Evolutionary conservation across 768 basidiomycete species (phyloP).

Genomic region (Crepidotus variabilis): DNA sequence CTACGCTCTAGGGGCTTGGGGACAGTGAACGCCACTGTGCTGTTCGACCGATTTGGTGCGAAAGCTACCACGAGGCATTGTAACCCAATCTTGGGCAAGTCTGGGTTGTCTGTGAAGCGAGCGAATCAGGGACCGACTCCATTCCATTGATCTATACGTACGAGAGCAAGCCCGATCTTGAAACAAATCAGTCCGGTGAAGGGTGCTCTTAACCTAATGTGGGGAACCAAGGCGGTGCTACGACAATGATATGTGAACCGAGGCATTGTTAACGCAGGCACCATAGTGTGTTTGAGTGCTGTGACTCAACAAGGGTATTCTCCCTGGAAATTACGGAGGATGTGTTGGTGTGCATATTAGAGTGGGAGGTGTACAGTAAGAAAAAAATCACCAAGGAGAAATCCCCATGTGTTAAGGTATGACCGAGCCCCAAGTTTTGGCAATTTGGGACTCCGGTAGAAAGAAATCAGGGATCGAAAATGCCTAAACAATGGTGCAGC

Average conservation of each 20-base stretch:
- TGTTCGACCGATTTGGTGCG: slow-evolving; percentile 12
- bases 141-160: slow-evolving; percentile 26
- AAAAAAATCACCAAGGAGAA: neutral
- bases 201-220: neutral
- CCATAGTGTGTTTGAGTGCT: neutral
- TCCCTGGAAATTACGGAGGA: neutral
- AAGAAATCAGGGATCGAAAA: neutral
- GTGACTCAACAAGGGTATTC: neutral
- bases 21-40: slow-evolving; percentile 12
- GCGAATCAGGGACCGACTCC: slow-evolving; percentile 20
- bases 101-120: slow-evolving; percentile 12
- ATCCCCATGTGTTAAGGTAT: neutral
- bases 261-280: neutral
- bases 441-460: neutral
- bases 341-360: neutral
- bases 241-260: neutral
- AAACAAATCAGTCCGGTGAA: neutral
- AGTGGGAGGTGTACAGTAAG: too few species aligned
- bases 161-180: neutral
- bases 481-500: neutral
- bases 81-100: slow-evolving; percentile 13
- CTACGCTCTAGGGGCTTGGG: slow-evolving; percentile 10
- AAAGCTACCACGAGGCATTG: slow-evolving; percentile 19
- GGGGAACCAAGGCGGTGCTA: neutral
- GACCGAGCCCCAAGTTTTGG: neutral